Evolutionary conservation across 2,329 filamentous ascomycete species (phyloP), one percentile per base, ranked within the genome.

Genomic region (Colletotrichum sp.): DNA sequence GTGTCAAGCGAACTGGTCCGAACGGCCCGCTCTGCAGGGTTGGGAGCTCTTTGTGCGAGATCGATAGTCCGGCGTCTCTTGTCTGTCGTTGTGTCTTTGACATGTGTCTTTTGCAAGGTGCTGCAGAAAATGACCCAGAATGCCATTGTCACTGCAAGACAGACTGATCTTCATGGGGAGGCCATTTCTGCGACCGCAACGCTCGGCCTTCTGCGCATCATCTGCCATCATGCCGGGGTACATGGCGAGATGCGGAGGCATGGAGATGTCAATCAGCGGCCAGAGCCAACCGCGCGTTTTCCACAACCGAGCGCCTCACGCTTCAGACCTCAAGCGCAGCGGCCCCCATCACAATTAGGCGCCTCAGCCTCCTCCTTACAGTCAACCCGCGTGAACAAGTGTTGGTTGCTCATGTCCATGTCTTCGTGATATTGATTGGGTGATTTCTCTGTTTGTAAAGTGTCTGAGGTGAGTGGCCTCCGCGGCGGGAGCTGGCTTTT

Each of bases 391-490:
- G 38, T 18, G 38, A 60, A 60, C 21, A 60, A 38, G n/a, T 36
- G 8, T 34, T 28, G 66, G 30, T 75, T 43, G 38, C 18, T 48
- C 38, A n/a, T 43, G 24, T 18, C 32, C 30, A 62, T 26, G 21
- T 66, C 21, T 71, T 72, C 56, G 21, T 70, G 21, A 65, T 56
- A 32, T 75, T 68, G 70, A 60, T 68, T 68, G 70, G 64, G 43
- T 67, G 56, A 30, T 64, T 64, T 48, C 36, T 64, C 26, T 58
- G 48, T 67, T 56, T 73, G 9, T 68, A 43, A 70, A 69, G 26
- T 60, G 38, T 70, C 43, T 82, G 81, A 83, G 83, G 80, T 83
- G 83, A 85, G 83, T 84, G 81, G 81, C 81, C 79, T 81, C 79
- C 78, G 77, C 78, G 77, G 78, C 18, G 38, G 38, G 77, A 79